Evolutionary conservation across 345 rosid species (phyloP).

Genomic region (Eucalyptus melliodora): DNA sequence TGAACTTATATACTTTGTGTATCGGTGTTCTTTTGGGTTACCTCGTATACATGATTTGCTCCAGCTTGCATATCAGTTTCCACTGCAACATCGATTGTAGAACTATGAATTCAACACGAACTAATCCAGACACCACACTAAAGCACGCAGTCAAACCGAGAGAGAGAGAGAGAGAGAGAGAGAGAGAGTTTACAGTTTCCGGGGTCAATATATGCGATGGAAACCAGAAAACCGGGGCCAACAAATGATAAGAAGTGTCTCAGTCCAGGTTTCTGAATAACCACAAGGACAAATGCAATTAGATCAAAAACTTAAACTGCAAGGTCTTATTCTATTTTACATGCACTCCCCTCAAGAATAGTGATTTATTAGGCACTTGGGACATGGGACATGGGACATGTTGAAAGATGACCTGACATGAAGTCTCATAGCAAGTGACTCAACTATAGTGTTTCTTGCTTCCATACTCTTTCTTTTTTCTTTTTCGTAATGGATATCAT

Average conservation of each 20-base stretch:
- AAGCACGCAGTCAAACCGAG: background rate
- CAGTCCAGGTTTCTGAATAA: slow-evolving; percentile 22
- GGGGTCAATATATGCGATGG: slow-evolving; percentile 17
- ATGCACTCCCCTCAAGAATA: background rate
- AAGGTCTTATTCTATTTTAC: background rate
- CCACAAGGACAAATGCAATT: background rate
- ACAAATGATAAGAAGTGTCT: slow-evolving; percentile 3
- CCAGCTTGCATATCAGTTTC: slow-evolving; percentile 78
- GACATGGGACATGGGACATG: background rate
- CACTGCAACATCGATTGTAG: slow-evolving; percentile 18
- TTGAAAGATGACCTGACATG: background rate
- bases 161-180: too few relatives aligned
- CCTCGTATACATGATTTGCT: slow-evolving; percentile 46
- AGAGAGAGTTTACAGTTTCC: slow-evolving; percentile 4
- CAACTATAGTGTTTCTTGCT: background rate
- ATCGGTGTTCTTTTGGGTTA: background rate
- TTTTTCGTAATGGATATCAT: background rate
- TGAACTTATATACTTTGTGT: background rate
- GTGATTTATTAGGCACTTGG: background rate
- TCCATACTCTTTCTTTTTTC: background rate
- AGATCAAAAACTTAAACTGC: background rate
- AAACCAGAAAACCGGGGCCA: slow-evolving; percentile 20
- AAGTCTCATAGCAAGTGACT: background rate
- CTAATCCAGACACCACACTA: background rate
- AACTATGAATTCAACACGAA: background rate